Conservation (phyloP, 2,329 filamentous ascomycete genomes). For the Claviceps cyperi region DNA sequence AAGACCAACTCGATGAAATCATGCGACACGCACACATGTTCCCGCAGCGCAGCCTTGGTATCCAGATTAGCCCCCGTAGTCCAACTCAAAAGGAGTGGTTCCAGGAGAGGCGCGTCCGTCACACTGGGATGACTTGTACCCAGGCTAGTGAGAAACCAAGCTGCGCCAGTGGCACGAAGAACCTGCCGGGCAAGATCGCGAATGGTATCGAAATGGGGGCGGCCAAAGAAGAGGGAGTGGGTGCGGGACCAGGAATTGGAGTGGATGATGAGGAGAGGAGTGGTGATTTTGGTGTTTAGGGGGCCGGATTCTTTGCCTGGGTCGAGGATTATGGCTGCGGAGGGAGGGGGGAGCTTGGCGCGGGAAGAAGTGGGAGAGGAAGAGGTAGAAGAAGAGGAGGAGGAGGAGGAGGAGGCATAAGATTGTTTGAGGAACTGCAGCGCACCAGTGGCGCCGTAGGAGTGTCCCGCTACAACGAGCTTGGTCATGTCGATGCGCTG, state of each 20-base stretch:
- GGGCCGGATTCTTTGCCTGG: slow-evolving; percentile 50
- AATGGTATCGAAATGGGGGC: slow-evolving; percentile 50
- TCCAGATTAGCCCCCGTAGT: slow-evolving; percentile 47
- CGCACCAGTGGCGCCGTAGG: slow-evolving; percentile 50
- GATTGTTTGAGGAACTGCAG: slow-evolving; percentile 42
- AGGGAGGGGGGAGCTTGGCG: slow-evolving; percentile 27
- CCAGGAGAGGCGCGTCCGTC: slow-evolving; percentile 51
- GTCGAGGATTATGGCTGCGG: slow-evolving; percentile 48
- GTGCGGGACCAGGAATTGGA: slow-evolving; percentile 49
- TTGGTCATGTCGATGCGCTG: slow-evolving; percentile 37
- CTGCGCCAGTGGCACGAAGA: slow-evolving; percentile 26
- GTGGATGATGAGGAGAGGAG: slow-evolving; percentile 47
- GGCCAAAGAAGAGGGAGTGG: slow-evolving; percentile 43
- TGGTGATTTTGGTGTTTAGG: slow-evolving; percentile 42
- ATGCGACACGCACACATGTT: slow-evolving; percentile 45
- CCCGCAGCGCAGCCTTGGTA: slow-evolving; percentile 37
- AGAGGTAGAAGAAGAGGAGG: slow-evolving; percentile 26
- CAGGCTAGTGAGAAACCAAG: slow-evolving; percentile 40
- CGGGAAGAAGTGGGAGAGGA: slow-evolving; percentile 26
- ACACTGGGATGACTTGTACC: slow-evolving; percentile 47
- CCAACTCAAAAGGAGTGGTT: slow-evolving; percentile 44
- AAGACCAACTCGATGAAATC: slow-evolving; percentile 39
- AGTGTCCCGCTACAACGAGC: slow-evolving; percentile 47
- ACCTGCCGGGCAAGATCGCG: slow-evolving; percentile 36
- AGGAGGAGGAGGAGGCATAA: slow-evolving; percentile 18